Evolutionary conservation across 73 alveolate genomes (phyloP).

Genomic region (Effrenium voratum): DNA sequence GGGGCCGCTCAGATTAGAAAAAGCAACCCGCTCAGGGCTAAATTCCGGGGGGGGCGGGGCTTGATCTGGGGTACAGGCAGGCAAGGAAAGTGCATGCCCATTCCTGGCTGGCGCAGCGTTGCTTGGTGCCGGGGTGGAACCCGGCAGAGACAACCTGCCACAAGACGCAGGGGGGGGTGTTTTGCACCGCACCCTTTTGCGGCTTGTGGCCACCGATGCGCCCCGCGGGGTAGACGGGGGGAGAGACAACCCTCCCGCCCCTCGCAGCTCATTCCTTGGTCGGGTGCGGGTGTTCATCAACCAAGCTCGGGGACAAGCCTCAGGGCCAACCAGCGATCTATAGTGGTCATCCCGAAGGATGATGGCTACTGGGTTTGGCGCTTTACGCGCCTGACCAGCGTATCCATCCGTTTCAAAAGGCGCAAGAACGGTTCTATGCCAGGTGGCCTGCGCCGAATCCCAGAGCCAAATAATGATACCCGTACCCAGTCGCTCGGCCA

Average conservation of each 20-base stretch:
- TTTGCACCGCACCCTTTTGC: background rate
- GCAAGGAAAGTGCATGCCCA: background rate
- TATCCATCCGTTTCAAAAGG: background rate
- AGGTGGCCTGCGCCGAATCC: background rate
- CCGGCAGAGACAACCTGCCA: background rate
- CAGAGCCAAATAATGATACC: background rate
- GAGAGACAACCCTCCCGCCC: background rate
- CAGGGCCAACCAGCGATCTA: background rate
- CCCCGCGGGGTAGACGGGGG: background rate
- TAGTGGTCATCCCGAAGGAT: background rate
- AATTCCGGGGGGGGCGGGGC: background rate
- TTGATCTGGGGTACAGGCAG: background rate
- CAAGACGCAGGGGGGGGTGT: background rate
- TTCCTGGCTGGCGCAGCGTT: background rate
- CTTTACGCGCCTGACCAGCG: background rate
- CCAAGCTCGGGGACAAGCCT: background rate
- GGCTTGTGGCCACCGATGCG: background rate
- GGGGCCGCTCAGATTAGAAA: no score
- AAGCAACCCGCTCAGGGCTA: background rate
- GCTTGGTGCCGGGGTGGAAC: background rate
- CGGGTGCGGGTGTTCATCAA: background rate
- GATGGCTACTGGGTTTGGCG: background rate
- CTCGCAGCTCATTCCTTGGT: background rate
- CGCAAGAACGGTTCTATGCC: background rate
- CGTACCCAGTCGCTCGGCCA: background rate